Evolutionary conservation across 805 yeast genomes (phyloP), one percentile per base, ranked within the genome.

Genomic region (Yarrowia porcina): DNA sequence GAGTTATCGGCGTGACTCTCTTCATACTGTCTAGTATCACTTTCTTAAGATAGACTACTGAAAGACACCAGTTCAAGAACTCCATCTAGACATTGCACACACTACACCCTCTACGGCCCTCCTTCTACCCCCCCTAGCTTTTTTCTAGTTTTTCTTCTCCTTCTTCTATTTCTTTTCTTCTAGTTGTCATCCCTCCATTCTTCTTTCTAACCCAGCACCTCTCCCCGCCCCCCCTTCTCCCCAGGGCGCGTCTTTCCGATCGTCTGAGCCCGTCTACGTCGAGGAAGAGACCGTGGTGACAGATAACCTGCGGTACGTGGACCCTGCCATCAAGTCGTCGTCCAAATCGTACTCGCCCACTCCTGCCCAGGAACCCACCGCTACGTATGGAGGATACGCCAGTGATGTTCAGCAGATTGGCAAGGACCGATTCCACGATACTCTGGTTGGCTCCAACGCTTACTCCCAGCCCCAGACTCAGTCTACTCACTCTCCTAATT

Each of bases 211-310:
- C 30, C 18, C 39, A 49, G 56, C 56, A 8, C 56, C 56, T 18
- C 56, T 49, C 11, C 56, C 56, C 39, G n/a, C 32, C 56, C 56
- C 56, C 18, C 54, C 56, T 18, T 49, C 56, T 21, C 54, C 54
- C 18, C 36, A 30, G 9, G 13, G 12, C 11, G 12, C 52, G 4
- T 12, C 36, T 7, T 45, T 30, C 52, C 18, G 11, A 1, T 8
- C 36, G n/a, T n/a, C 36, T 13, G 20, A 41, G 4, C 45, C 28
- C 9, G 20, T n/a, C 18, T 41, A 23, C 18, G 30, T 23, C 5
- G 45, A 41, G 45, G 45, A 28, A 7, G 35, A 25, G 21, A 18
- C 50, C 5, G 50, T 28, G 2, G 28, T 15, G n/a, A 49, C 56
- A 4, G 56, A 49, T 39, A 49, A 49, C 18, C 30, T 49, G 56